Base-by-base conservation (phyloP, 371 early-diverging fungal genomes). In the Globomyces sp. region DNA sequence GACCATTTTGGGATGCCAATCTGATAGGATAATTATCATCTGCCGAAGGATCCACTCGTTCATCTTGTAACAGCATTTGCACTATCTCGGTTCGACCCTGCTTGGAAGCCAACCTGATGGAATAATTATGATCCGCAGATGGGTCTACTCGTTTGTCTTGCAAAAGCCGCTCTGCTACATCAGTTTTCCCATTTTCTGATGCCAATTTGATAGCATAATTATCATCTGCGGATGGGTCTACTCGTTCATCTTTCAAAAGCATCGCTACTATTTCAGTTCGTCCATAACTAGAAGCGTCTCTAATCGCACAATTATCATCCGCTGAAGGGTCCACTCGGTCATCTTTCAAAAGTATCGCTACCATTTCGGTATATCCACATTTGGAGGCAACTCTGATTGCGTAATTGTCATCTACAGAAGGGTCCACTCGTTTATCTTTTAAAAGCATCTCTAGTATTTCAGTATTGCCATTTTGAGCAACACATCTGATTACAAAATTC, bases 121-220 rank as follows among this genome's bases (percentile, higher is more conserved):
- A 64, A 8, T 45, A 63, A 50, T 68, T 62, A 9, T 37, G 47
- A 9, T 43, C n/a, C 10, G 53, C 64, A 24, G 64, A 8, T 8
- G 70, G 62, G 52, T 66, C 57, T 9, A 66, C 59, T 45, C 65
- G 47, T 0, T 42, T 34, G 50, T 60, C 65, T 8, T 13, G 39
- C 58, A 72, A 8, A 44, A 71, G 40, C 34, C 57, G 11, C 57
- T 55, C 39, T 41, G 63, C 66, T 13, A 66, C 62, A 13, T 64
- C 53, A 2, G 45, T 6, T 34, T 67, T 68, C 5, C 72, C 69
- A 24, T 59, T 46, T 13, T 46, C 34, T 5, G 44, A 39, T 3
- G 71, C 68, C 61, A 47, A 57, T 42, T 60, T 42, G 47, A 71
- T 42, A 6, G 72, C 72, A 42, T 36, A 51, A 34, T 59, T 58